phyloP scores from a whole-genome alignment of 805 yeast genomes.

The Wickerhamiella bombiphila region DNA sequence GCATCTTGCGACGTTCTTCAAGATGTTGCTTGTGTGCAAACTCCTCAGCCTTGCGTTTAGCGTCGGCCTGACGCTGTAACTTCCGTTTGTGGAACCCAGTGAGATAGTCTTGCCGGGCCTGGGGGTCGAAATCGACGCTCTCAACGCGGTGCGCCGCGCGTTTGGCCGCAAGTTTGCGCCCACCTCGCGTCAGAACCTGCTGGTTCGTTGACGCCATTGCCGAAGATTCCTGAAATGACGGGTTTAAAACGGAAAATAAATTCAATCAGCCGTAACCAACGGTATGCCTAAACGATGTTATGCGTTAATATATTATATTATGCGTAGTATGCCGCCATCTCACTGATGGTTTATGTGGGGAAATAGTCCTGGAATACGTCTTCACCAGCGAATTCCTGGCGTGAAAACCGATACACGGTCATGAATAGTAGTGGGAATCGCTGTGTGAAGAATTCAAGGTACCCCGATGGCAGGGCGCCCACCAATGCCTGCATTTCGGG shows the following conservation, averaged over 20 bases:
- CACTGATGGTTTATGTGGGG: background rate
- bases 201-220: constrained; percentile 35
- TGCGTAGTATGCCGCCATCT: background rate
- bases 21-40: constrained; percentile 57
- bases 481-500: constrained; percentile 44
- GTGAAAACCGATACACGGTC: constrained; percentile 40
- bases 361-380: constrained; percentile 7
- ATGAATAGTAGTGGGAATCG: constrained; percentile 70
- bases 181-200: constrained; percentile 71
- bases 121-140: constrained; percentile 74
- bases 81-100: constrained; percentile 96
- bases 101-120: constrained; percentile 49
- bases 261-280: too few species aligned
- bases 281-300: background rate
- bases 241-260: too few species aligned
- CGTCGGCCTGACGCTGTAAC: constrained; percentile 73
- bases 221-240: background rate
- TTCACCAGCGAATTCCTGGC: constrained; percentile 9
- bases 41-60: constrained; percentile 60
- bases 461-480: constrained; percentile 75
- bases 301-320: background rate
- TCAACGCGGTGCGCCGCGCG: constrained; percentile 48
- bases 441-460: constrained; percentile 55
- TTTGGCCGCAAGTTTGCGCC: constrained; percentile 60
- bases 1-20: constrained; percentile 56